Conservation (phyloP, 208 protist genomes). For the Crithidia expoeki region DNA sequence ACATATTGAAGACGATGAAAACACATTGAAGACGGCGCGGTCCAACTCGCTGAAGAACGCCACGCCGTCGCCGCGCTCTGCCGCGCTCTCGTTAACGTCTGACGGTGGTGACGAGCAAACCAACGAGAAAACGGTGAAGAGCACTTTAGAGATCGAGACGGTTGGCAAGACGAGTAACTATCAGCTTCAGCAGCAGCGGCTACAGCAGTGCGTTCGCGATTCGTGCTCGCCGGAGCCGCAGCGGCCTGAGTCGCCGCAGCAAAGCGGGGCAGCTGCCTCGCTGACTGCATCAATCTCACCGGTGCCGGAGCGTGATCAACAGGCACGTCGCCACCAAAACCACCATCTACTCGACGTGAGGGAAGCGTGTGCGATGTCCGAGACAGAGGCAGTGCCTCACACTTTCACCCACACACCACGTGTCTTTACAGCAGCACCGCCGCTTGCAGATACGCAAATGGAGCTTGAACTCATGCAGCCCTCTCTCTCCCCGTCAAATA, state of each 20-base stretch:
- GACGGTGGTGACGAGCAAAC: not conserved
- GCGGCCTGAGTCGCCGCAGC: not conserved
- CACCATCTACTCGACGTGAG: not conserved
- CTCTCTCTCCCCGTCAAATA: not conserved
- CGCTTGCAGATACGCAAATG: no score
- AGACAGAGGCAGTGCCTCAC: no score
- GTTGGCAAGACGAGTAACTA: no score
- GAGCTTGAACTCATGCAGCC: slow-evolving; percentile 5
- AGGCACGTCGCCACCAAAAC: not conserved
- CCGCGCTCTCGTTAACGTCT: not conserved
- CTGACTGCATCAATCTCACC: slow-evolving; percentile 11
- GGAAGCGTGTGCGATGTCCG: not conserved
- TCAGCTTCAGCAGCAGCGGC: not conserved
- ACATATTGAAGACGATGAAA: not conserved
- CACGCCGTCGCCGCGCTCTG: slow-evolving; percentile 11
- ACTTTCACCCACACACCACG: no score
- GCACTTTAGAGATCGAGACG: not conserved
- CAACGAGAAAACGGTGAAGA: not conserved
- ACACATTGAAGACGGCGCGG: not conserved
- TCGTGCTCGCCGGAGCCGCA: slow-evolving; percentile 24
- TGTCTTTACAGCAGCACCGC: no score
- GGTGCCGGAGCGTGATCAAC: not conserved
- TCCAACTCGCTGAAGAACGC: not conserved
- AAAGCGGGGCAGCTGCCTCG: no score
- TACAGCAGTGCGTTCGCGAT: not conserved